phyloP scores from a whole-genome alignment of 257 asterid genomes.

The Scutellaria minor region DNA sequence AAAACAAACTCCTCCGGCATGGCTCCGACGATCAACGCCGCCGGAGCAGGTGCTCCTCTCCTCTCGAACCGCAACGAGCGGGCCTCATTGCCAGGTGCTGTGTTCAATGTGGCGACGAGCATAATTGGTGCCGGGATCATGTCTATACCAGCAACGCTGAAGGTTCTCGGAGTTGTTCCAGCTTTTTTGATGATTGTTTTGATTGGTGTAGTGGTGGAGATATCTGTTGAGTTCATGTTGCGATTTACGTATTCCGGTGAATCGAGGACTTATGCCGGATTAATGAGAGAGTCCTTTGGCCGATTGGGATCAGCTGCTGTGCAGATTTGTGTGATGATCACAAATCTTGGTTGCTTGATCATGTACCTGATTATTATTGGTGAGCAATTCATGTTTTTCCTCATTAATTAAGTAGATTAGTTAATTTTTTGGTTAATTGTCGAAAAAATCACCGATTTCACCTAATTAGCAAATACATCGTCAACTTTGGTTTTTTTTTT shows the following conservation, averaged over 20 bases:
- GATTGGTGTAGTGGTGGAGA: constrained; percentile 65
- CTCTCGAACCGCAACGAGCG: constrained; percentile 43
- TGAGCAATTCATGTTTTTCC: constrained; percentile 22
- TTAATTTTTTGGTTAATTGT: neutral
- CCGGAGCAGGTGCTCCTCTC: constrained; percentile 65
- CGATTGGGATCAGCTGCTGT: constrained; percentile 68
- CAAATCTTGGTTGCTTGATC: constrained; percentile 88
- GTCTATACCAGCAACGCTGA: constrained; percentile 95
- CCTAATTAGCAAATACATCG: too few species aligned
- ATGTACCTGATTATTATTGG: constrained; percentile 92
- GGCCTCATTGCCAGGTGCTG: constrained; percentile 72
- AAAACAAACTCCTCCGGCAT: constrained; percentile 36
- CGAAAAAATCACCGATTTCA: too few species aligned
- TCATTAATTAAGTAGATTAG: neutral
- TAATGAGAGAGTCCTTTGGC: constrained; percentile 91
- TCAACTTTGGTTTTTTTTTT: too few species aligned
- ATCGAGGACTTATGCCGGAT: constrained; percentile 78
- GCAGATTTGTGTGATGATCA: constrained; percentile 79
- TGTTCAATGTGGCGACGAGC: constrained; percentile 88
- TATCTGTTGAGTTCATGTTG: constrained; percentile 88
- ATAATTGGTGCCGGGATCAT: constrained; percentile 96
- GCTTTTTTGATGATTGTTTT: constrained; percentile 66
- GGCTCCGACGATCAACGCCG: constrained; percentile 57
- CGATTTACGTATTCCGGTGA: constrained; percentile 81
- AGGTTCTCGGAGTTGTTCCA: constrained; percentile 83